Evolutionary conservation across 371 early-diverging fungal species (phyloP).

Genomic region (Apophysomyces elegans): DNA sequence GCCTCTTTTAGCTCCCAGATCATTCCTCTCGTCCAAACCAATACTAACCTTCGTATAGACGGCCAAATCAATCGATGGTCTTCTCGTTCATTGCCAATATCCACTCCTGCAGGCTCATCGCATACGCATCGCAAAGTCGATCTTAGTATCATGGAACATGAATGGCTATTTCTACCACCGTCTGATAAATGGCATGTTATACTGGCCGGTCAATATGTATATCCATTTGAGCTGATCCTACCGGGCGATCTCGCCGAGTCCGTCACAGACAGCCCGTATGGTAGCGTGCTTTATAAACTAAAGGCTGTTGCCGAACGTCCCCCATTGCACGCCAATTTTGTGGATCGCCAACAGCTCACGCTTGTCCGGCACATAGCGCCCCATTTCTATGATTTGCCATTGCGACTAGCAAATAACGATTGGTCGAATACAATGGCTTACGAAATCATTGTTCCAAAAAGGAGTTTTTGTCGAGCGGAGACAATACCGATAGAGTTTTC

Average conservation of each 20-base stretch:
- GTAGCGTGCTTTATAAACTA: constrained; percentile 40
- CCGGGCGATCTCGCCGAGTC: constrained; percentile 48
- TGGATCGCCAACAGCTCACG: constrained; percentile 22
- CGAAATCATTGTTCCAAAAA: constrained; percentile 27
- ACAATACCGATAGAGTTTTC: constrained; percentile 34
- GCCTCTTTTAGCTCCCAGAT: neutral
- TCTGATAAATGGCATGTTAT: constrained; percentile 25
- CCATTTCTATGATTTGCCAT: constrained; percentile 14
- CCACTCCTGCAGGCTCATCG: neutral
- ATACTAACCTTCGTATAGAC: neutral
- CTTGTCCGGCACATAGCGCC: constrained; percentile 15
- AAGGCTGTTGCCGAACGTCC: constrained; percentile 46
- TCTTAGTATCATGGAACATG: constrained; percentile 7
- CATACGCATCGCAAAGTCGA: constrained; percentile 6
- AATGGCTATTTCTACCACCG: constrained; percentile 15
- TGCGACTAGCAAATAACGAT: constrained; percentile 26
- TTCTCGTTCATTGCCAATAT: neutral
- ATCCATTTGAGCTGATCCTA: constrained; percentile 25
- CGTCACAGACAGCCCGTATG: constrained; percentile 35
- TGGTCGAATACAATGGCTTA: constrained; percentile 37
- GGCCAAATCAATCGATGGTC: neutral
- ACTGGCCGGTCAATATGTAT: constrained; percentile 27
- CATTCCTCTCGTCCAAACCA: too few relatives aligned
- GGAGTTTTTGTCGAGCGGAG: constrained; percentile 34
- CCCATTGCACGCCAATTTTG: constrained; percentile 32